Evolutionary conservation across 2,329 filamentous ascomycete genomes (phyloP).

Genomic region (Lasiodiplodia citricola): DNA sequence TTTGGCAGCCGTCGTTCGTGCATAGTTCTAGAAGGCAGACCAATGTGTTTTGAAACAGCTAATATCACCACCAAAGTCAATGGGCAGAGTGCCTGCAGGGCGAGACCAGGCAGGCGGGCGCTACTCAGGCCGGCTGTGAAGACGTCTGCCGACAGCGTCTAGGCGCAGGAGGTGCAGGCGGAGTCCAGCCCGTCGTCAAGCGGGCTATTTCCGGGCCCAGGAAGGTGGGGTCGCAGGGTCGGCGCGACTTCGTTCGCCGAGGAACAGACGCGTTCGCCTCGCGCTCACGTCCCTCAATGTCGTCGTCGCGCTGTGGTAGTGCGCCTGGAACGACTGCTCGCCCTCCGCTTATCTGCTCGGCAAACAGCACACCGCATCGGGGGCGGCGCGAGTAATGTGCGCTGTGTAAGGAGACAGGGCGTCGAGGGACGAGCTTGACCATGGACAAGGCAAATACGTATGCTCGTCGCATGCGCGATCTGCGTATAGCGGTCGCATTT

Average conservation of each 20-base stretch:
- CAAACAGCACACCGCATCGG: not conserved
- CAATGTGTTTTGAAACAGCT: not conserved
- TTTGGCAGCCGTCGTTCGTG: not conserved
- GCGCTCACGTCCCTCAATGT: constrained; percentile 13
- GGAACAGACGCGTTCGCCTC: constrained; percentile 6
- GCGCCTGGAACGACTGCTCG: constrained; percentile 2
- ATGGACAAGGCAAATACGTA: not conserved
- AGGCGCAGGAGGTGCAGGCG: constrained; percentile 1
- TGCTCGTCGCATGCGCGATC: not conserved
- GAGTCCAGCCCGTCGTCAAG: constrained; percentile 6
- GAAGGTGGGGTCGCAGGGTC: constrained; percentile 5
- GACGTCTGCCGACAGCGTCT: constrained; percentile 9
- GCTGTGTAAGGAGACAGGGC: not conserved
- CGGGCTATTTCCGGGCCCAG: constrained; percentile 4
- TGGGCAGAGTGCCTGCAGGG: not conserved
- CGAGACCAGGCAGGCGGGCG: not conserved
- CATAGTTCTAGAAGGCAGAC: not conserved
- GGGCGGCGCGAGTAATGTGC: constrained; percentile 6
- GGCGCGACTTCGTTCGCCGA: constrained; percentile 17
- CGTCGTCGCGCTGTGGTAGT: constrained; percentile 1
- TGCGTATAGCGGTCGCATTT: not conserved
- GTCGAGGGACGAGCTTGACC: not conserved
- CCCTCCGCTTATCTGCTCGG: constrained; percentile 15
- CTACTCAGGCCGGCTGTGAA: not conserved
- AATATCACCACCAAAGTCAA: not conserved